Evolutionary conservation across 371 early-diverging fungal genomes (phyloP).

Genomic region (Lichtheimia hyalospora): DNA sequence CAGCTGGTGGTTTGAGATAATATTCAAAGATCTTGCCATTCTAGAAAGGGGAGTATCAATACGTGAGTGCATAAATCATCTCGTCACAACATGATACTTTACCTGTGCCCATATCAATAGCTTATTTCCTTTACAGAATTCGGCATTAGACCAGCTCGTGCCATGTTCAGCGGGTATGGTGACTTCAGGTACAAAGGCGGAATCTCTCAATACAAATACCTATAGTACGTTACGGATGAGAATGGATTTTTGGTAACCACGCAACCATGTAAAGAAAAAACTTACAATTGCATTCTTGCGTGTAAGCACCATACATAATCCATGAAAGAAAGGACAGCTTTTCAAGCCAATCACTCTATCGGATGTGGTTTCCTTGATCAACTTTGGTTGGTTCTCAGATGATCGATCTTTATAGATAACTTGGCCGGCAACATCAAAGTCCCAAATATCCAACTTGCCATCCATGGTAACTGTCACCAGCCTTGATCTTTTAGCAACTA

Average conservation of each 20-base stretch:
- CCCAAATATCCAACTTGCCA: slow-evolving; percentile 50
- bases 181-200: slow-evolving; percentile 29
- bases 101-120: slow-evolving; percentile 35
- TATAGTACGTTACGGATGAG: neutral
- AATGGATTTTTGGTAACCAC: too few relatives aligned
- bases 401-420: slow-evolving; percentile 40
- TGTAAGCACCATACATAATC: slow-evolving; percentile 35
- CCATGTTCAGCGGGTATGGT: slow-evolving; percentile 23
- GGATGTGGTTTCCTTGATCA: slow-evolving; percentile 14
- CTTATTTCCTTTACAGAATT: slow-evolving; percentile 26
- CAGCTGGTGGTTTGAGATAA: slow-evolving; percentile 23
- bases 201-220: slow-evolving; percentile 26
- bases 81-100: neutral
- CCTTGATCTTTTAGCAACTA: slow-evolving; percentile 21
- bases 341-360: slow-evolving; percentile 27
- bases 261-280: too few relatives aligned
- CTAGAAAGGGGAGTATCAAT: slow-evolving; percentile 10
- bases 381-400: slow-evolving; percentile 13
- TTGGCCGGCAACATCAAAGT: slow-evolving; percentile 44
- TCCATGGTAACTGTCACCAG: slow-evolving; percentile 46
- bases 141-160: slow-evolving; percentile 34
- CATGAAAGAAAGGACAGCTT: slow-evolving; percentile 17
- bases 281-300: slow-evolving; percentile 32
- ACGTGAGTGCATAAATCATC: neutral
- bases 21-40: slow-evolving; percentile 37